These are phyloP conservation scores for Tolypocladium tropicale DNA, from an alignment of 2,329 filamentous ascomycete species.

Conservation along the genomic window DNA sequence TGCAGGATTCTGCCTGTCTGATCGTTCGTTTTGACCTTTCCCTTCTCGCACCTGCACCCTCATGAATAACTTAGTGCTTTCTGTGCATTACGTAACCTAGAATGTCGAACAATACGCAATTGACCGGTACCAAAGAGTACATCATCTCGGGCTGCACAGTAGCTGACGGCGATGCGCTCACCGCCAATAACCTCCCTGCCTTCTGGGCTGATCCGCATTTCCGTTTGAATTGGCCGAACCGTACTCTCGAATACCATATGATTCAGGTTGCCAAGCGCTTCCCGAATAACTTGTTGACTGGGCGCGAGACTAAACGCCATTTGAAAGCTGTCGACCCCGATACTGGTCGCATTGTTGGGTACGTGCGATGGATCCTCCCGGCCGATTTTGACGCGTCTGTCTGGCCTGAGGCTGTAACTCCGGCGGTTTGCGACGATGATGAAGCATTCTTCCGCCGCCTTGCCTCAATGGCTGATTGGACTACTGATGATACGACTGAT, in stretches of 20 bases:
- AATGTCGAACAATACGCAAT: neutral
- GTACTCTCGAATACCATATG: conserved; percentile 10
- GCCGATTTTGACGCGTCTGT: conserved; percentile 1
- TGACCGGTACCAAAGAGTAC: conserved; percentile 1
- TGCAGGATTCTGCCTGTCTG: too few relatives aligned
- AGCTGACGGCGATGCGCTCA: conserved; percentile 8
- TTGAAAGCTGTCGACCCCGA: conserved; percentile 10
- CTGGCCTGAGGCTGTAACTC: conserved; percentile 7
- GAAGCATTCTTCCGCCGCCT: conserved; percentile 4
- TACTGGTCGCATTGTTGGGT: conserved; percentile 11
- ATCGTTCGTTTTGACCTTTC: too few relatives aligned
- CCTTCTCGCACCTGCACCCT: too few relatives aligned
- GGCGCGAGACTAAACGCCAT: conserved; percentile 9
- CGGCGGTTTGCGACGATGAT: conserved; percentile 7
- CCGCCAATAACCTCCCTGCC: conserved; percentile 9
- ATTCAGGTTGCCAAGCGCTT: conserved; percentile 8
- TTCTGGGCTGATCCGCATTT: conserved; percentile 10
- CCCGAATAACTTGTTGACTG: conserved; percentile 7
- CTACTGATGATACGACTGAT: conserved; percentile 2
- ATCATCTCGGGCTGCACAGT: conserved; percentile 7
- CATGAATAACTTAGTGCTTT: neutral
- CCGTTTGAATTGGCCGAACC: conserved; percentile 9
- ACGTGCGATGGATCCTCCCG: conserved; percentile 12
- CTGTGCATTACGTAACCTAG: neutral
- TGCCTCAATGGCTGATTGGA: conserved; percentile 3